Evolutionary conservation across 495 filamentous ascomycete species (phyloP).

Genomic region (Glarea lozoyensis): DNA sequence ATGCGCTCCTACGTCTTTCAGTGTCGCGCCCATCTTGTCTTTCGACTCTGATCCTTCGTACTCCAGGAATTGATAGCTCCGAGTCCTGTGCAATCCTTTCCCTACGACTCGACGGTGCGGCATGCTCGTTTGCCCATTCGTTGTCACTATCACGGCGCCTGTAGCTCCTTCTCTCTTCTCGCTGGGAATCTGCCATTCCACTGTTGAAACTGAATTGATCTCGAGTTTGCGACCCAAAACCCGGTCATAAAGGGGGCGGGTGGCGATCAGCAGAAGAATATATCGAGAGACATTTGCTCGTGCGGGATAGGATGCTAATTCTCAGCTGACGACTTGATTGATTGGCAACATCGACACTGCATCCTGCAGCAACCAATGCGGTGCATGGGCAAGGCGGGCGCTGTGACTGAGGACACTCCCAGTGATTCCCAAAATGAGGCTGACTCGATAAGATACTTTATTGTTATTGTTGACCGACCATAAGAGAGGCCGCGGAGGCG

Average conservation of each 20-base stretch:
- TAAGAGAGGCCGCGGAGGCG: no score
- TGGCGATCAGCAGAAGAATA: not conserved
- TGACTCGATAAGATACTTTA: no score
- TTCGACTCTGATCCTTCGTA: conserved; percentile 17
- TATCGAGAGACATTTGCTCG: conserved; percentile 11
- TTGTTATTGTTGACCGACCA: no score
- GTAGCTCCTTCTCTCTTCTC: conserved; percentile 6
- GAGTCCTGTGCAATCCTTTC: conserved; percentile 11
- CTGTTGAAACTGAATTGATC: conserved; percentile 15
- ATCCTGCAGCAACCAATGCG: conserved; percentile 12
- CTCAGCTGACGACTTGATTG: conserved; percentile 9
- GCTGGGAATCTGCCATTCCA: conserved; percentile 14
- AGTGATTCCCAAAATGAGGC: no score
- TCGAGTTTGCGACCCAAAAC: conserved; percentile 11
- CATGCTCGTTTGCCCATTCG: conserved; percentile 13
- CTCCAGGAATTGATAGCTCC: conserved; percentile 7
- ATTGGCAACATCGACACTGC: conserved; percentile 13
- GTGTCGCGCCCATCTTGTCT: conserved; percentile 13
- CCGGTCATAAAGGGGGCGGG: not conserved
- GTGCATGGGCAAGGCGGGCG: no score
- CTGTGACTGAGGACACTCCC: no score
- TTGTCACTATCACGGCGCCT: conserved; percentile 10
- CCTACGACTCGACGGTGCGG: conserved; percentile 12
- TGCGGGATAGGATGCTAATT: conserved; percentile 11
- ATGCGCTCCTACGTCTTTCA: conserved; percentile 2